Evolutionary conservation across 2,329 filamentous ascomycete genomes (phyloP).

Genomic region (Arthrobotrys entomopaga): DNA sequence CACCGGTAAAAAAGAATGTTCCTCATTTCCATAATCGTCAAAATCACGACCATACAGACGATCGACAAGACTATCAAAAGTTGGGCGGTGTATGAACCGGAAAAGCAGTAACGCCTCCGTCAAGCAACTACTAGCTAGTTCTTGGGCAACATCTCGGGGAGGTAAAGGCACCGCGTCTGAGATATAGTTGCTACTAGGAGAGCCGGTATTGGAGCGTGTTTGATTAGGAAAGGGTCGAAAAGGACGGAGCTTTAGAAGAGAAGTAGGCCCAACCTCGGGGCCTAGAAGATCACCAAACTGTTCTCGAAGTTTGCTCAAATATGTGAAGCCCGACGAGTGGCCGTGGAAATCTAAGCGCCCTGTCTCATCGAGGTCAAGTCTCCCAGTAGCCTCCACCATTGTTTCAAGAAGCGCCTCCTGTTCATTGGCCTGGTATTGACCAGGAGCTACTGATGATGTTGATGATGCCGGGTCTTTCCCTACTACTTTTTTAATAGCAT

Average conservation of each 20-base stretch:
- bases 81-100: slow-evolving; percentile 70
- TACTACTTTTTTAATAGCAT: slow-evolving; percentile 49
- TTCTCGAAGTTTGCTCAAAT: slow-evolving; percentile 85
- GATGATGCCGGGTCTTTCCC: slow-evolving; percentile 54
- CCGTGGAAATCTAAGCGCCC: slow-evolving; percentile 96
- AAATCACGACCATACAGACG: slow-evolving; percentile 77
- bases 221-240: slow-evolving; percentile 70
- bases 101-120: slow-evolving; percentile 72
- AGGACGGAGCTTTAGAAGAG: slow-evolving; percentile 67
- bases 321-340: slow-evolving; percentile 89
- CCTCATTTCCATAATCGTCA: slow-evolving; percentile 72
- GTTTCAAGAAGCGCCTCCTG: slow-evolving; percentile 83
- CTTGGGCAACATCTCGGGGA: slow-evolving; percentile 67
- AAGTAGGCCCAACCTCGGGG: slow-evolving; percentile 64
- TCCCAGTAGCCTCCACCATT: slow-evolving; percentile 93
- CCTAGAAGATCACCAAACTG: slow-evolving; percentile 83
- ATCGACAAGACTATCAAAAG: slow-evolving; percentile 81
- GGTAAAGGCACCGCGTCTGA: slow-evolving; percentile 56
- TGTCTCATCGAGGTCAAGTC: slow-evolving; percentile 88
- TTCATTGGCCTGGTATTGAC: slow-evolving; percentile 62
- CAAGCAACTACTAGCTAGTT: slow-evolving; percentile 70
- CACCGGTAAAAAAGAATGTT: slow-evolving; percentile 75
- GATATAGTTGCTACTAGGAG: slow-evolving; percentile 67
- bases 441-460: slow-evolving; percentile 44
- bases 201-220: slow-evolving; percentile 72